Conservation (phyloP, 2,329 filamentous ascomycete species). For the Pseudocercospora eumusae region DNA sequence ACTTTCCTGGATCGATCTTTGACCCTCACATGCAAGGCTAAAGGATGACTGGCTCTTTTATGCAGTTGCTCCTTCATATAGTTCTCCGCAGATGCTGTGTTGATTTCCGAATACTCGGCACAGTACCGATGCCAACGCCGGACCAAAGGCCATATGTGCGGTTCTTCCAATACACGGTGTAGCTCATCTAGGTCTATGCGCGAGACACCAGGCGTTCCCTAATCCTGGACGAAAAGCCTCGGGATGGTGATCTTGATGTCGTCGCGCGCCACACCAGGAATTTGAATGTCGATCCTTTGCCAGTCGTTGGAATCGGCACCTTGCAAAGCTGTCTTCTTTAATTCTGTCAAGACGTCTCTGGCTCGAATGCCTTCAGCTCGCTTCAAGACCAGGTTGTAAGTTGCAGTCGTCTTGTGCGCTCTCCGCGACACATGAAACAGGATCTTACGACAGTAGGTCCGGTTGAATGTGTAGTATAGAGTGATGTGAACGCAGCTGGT, state of each 20-base stretch:
- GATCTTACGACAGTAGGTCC: background rate
- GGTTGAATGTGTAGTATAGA: slow-evolving; percentile 12
- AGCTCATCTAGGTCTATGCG: background rate
- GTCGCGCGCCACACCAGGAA: background rate
- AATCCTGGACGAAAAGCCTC: background rate
- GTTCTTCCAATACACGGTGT: background rate
- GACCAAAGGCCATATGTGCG: background rate
- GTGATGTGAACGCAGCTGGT: slow-evolving; percentile 17
- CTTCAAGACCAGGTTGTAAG: background rate
- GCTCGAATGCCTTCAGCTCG: background rate
- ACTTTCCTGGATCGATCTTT: no score
- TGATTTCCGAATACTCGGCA: no score
- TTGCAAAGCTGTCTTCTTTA: background rate
- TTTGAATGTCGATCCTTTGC: background rate
- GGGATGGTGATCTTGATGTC: background rate
- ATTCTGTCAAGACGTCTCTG: background rate
- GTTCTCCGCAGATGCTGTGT: no score
- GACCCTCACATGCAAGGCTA: no score
- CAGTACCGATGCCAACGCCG: no score
- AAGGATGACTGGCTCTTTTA: no score
- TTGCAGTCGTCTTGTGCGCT: background rate
- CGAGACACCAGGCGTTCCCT: background rate
- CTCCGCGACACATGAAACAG: background rate
- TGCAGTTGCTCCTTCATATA: no score
- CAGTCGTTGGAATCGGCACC: background rate